A percentile compares a stretch with the other conserved stretches of the same genome.
phyloP scores from a whole-genome alignment of 225 moss, liverwort and hornwort genomes.

The Ulota crispa region DNA sequence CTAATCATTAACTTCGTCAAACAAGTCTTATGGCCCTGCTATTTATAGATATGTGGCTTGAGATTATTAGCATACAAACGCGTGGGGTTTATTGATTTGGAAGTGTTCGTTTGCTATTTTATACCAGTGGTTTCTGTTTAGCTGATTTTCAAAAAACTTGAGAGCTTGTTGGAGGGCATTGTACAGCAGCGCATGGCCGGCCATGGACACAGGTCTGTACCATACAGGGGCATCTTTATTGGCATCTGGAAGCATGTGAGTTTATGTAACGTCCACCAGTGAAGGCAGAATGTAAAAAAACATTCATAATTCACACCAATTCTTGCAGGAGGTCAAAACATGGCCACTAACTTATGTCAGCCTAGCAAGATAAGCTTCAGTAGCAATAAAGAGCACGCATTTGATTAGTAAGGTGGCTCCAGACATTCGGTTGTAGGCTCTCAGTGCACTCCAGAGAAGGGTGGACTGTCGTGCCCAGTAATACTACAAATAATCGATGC shows the following conservation, averaged over 20 bases:
- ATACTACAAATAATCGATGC: constrained; percentile 19
- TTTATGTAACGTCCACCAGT: constrained; percentile 6
- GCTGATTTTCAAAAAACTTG: too few relatives aligned
- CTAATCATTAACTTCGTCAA: too few relatives aligned
- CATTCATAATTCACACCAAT: not conserved
- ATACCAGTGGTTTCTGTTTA: too few relatives aligned
- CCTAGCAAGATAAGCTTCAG: not conserved
- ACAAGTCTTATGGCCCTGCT: too few relatives aligned
- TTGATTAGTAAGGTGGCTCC: not conserved
- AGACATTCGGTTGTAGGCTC: not conserved
- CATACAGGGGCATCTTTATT: not conserved
- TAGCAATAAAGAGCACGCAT: not conserved
- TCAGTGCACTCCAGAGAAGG: not conserved
- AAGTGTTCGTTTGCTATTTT: too few relatives aligned
- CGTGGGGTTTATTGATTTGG: too few relatives aligned
- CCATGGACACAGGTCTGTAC: not conserved
- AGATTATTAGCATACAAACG: too few relatives aligned
- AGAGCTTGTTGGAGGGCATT: too few relatives aligned
- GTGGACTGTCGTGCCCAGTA: not conserved
- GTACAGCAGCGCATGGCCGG: not conserved
- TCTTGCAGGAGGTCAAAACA: not conserved
- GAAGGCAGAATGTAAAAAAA: constrained; percentile 4
- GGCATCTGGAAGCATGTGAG: not conserved
- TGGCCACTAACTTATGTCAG: not conserved
- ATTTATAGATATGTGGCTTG: too few relatives aligned